Evolutionary conservation across 331 rosid genomes (phyloP), one percentile per base, ranked within the genome.

Genomic region (Malus hybrid): DNA sequence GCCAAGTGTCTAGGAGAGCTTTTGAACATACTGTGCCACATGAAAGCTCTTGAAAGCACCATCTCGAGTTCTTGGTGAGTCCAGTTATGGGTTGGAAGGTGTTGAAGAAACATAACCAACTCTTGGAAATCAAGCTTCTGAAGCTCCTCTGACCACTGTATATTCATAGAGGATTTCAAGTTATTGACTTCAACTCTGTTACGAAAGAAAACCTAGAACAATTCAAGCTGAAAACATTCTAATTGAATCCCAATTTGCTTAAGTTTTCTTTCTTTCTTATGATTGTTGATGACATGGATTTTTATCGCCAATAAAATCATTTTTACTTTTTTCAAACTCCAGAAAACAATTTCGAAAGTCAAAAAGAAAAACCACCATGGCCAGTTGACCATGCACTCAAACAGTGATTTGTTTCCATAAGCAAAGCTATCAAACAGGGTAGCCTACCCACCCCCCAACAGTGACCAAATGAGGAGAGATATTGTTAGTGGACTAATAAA

Each of bases 1-100:
- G 97, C 89, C 63, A 95, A 86, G 85, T 95, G 99, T 79, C 97
- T 95, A 0, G 99, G 99, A 71, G 90, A 92, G 81, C 83, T 87
- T 85, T 92, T 95, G 89, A 95, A 95, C 98, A 95, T 90, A 86
- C 90, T 92, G 88, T 95, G 96, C 98, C 99, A 95, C 97, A 95
- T 89, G 84, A 85, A 92, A 62, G 98, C 96, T 34, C 97, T 91
- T 56, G 98, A 95, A 48, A 95, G 98, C 75, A 95, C 98, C 91
- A 86, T 89, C 86, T 95, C 99, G 1, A 95, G 98, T 83, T 95
- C 99, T 81, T 92, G 96, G 74, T 92, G 88, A 68, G 86, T 83
- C 99, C 98, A 95, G 80, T 82, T 88, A 63, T 89, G 87, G 10
- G 98, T 95, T 42, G 99, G 98, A 78, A 92, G 91, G 78, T 90